phyloP scores from a whole-genome alignment of 1,284 basidiomycete species.

The Ceratobasidium sp. region DNA sequence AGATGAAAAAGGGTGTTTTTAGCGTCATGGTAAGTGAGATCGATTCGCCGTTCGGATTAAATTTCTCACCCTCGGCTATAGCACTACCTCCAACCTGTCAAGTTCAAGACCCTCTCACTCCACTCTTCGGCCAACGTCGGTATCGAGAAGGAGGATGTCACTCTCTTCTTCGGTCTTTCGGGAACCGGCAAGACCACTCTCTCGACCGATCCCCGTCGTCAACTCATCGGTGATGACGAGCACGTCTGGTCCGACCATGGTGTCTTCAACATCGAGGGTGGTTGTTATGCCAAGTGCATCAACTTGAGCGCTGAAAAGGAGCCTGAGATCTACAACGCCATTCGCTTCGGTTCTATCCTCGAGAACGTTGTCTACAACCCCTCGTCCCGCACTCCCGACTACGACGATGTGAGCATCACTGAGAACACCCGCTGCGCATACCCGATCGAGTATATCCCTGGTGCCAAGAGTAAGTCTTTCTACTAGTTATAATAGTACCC shows the following conservation, averaged over 20 bases:
- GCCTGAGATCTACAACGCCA: slow-evolving; percentile 97
- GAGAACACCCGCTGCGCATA: slow-evolving; percentile 99
- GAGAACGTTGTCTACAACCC: slow-evolving; percentile 99
- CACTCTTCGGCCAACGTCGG: slow-evolving; percentile 99
- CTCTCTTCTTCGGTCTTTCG: slow-evolving; percentile 98
- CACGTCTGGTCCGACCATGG: slow-evolving; percentile 98
- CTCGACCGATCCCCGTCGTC: slow-evolving; percentile 91
- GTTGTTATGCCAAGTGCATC: slow-evolving; percentile 99
- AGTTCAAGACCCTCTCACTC: slow-evolving; percentile 97
- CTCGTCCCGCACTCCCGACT: slow-evolving; percentile 88
- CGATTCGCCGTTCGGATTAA: not conserved
- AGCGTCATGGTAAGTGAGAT: slow-evolving; percentile 86
- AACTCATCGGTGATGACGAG: slow-evolving; percentile 97
- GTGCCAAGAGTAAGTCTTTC: slow-evolving; percentile 66
- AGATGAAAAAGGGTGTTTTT: slow-evolving; percentile 99
- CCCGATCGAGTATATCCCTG: slow-evolving; percentile 96
- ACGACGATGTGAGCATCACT: slow-evolving; percentile 96
- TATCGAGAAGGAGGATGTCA: slow-evolving; percentile 89
- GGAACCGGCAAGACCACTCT: slow-evolving; percentile 99
- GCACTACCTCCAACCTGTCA: slow-evolving; percentile 99
- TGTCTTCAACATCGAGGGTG: slow-evolving; percentile 99
- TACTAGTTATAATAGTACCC: not conserved
- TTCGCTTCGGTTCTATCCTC: slow-evolving; percentile 95
- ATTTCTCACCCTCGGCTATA: slow-evolving; percentile 53
- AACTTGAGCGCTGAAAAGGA: slow-evolving; percentile 97